A percentile compares a stretch with the other conserved stretches of the same genome.
Conservation (phyloP, 2,329 filamentous ascomycete species). For the Diaporthe vexans region DNA sequence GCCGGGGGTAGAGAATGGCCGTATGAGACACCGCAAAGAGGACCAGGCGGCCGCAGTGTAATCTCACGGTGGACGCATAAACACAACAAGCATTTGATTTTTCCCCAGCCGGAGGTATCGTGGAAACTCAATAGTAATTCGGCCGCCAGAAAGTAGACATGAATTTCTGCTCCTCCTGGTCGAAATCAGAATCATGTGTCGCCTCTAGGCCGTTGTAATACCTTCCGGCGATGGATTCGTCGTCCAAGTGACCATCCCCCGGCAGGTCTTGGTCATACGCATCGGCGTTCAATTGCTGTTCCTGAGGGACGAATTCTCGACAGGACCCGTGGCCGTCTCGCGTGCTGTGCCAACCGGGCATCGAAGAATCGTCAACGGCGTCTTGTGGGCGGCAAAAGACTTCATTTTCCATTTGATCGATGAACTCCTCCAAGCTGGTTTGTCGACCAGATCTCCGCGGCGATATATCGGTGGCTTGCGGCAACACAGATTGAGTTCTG, state of each 20-base stretch:
- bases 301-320: not conserved
- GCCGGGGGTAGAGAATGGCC: not conserved
- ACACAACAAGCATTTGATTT: not conserved
- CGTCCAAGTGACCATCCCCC: not conserved
- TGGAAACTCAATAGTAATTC: slow-evolving; percentile 22
- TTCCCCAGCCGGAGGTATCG: not conserved
- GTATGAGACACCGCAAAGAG: not conserved
- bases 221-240: not conserved
- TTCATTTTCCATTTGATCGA: slow-evolving; percentile 30
- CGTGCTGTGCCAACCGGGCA: not conserved
- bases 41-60: not conserved
- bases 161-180: slow-evolving; percentile 39
- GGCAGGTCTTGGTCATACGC: not conserved
- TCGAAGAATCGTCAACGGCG: not conserved
- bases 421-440: slow-evolving; percentile 34
- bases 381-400: not conserved
- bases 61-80: not conserved
- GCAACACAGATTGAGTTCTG: not conserved
- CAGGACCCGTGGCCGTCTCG: not conserved
- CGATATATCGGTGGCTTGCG: not conserved
- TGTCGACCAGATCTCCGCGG: not conserved
- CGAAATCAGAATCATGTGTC: not conserved
- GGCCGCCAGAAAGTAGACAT: slow-evolving; percentile 37
- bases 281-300: not conserved
- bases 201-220: not conserved